Evolutionary conservation across 1,284 basidiomycete species (phyloP).

Genomic region (Rhodotorula glutinis): DNA sequence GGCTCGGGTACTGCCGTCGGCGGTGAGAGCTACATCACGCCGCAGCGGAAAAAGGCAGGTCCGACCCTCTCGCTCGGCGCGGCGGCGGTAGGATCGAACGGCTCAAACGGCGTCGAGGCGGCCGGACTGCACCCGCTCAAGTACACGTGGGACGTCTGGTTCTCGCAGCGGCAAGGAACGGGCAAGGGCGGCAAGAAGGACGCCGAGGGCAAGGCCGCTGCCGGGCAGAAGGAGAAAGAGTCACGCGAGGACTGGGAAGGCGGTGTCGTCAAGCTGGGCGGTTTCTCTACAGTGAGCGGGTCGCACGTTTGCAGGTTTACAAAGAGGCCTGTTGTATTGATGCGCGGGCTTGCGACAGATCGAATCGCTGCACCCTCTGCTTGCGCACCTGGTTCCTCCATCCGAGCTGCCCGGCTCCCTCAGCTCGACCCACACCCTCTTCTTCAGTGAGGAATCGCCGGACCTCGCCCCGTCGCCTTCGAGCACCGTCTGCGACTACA

Average conservation of each 20-base stretch:
- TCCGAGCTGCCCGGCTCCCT: conserved; percentile 36
- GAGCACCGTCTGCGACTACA: conserved; percentile 40
- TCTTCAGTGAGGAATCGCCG: conserved; percentile 11
- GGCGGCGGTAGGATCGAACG: neutral
- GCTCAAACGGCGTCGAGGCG: neutral
- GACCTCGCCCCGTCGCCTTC: conserved; percentile 26
- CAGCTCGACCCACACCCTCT: conserved; percentile 27
- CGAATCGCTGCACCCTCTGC: conserved; percentile 40
- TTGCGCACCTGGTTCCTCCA: conserved; percentile 38
- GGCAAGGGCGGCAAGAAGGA: conserved; percentile 28
- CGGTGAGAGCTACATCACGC: neutral
- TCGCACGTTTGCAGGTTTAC: no score
- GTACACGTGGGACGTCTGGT: conserved; percentile 39
- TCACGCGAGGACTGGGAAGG: conserved; percentile 39
- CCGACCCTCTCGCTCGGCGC: conserved; percentile 30
- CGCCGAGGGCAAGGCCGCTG: conserved; percentile 20
- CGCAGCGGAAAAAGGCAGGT: conserved; percentile 13
- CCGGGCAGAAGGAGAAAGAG: conserved; percentile 33
- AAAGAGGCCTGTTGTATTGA: neutral
- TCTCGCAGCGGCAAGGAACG: conserved; percentile 27
- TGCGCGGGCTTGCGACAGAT: conserved; percentile 20
- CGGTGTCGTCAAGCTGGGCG: conserved; percentile 36
- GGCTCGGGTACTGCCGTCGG: neutral
- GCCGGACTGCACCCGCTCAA: conserved; percentile 36
- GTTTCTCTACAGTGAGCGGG: conserved; percentile 38